Evolutionary conservation across 306 rosid species (phyloP).

Genomic region (Inga oerstediana): DNA sequence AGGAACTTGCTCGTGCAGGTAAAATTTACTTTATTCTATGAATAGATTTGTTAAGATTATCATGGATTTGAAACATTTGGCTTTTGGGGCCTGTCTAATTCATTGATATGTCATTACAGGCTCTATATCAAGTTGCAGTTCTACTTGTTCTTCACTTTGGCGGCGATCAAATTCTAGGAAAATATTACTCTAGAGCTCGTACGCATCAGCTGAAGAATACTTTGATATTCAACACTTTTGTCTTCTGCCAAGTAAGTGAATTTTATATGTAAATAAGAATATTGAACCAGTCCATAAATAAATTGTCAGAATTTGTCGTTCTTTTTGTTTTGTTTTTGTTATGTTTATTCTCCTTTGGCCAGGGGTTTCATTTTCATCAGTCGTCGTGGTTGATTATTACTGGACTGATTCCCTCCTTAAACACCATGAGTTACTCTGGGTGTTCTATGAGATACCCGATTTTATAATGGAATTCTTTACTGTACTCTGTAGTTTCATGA

Average conservation of each 20-base stretch:
- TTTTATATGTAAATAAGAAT: constrained; percentile 19
- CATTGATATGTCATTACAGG: constrained; percentile 53
- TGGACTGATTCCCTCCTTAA: constrained; percentile 10
- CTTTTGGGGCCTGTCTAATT: constrained; percentile 21
- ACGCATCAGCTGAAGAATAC: constrained; percentile 67
- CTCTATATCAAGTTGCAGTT: constrained; percentile 74
- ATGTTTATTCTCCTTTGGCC: neutral
- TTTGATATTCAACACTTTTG: constrained; percentile 87
- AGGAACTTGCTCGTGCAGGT: constrained; percentile 93
- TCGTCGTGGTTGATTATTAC: neutral
- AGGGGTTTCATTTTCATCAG: neutral
- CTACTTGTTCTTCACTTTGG: constrained; percentile 79
- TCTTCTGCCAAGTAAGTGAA: constrained; percentile 82
- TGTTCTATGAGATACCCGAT: neutral
- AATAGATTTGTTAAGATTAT: constrained; percentile 13
- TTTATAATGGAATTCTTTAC: neutral
- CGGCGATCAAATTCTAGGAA: constrained; percentile 58
- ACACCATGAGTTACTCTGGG: constrained; percentile 5
- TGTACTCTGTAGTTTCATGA: neutral
- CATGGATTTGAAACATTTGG: constrained; percentile 7
- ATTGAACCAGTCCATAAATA: neutral
- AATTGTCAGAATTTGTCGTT: neutral
- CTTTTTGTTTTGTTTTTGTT: neutral
- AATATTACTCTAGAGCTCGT: constrained; percentile 29
- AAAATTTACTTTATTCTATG: constrained; percentile 25